phyloP scores from a whole-genome alignment of 2,329 filamentous ascomycete genomes.

The Cladophialophora chaetospira region DNA sequence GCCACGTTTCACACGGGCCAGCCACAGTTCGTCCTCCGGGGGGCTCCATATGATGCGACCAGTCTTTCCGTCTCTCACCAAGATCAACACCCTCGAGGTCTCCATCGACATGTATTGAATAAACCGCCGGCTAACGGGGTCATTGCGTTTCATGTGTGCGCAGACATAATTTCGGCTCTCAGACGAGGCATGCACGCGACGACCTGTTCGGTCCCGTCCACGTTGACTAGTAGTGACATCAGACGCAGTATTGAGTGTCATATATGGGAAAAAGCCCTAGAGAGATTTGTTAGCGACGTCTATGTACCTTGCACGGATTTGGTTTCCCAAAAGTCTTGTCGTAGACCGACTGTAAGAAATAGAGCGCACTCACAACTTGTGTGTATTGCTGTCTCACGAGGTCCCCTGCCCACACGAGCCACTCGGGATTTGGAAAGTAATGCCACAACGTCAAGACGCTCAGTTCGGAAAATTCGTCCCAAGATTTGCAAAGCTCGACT shows the following conservation, averaged over 20 bases:
- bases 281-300: background rate
- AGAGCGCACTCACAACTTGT: background rate
- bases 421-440: conserved; percentile 52
- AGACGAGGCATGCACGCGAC: conserved; percentile 28
- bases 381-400: background rate
- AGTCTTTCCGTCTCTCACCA: conserved; percentile 47
- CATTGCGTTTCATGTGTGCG: conserved; percentile 46
- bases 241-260: background rate
- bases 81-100: conserved; percentile 39
- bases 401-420: conserved; percentile 38
- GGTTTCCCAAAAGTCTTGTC: too few species aligned
- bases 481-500: conserved; percentile 52
- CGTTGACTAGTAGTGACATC: background rate
- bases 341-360: too few species aligned
- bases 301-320: too few species aligned
- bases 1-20: conserved; percentile 43
- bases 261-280: background rate
- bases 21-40: conserved; percentile 44
- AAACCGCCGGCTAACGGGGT: conserved; percentile 45
- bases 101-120: conserved; percentile 49
- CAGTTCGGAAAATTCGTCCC: conserved; percentile 55
- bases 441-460: conserved; percentile 49
- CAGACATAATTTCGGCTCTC: conserved; percentile 48
- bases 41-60: conserved; percentile 42
- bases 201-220: background rate